A percentile compares a stretch with the other conserved stretches of the same genome.
phyloP scores from a whole-genome alignment of 345 rosid genomes.

The Citrus australasica region DNA sequence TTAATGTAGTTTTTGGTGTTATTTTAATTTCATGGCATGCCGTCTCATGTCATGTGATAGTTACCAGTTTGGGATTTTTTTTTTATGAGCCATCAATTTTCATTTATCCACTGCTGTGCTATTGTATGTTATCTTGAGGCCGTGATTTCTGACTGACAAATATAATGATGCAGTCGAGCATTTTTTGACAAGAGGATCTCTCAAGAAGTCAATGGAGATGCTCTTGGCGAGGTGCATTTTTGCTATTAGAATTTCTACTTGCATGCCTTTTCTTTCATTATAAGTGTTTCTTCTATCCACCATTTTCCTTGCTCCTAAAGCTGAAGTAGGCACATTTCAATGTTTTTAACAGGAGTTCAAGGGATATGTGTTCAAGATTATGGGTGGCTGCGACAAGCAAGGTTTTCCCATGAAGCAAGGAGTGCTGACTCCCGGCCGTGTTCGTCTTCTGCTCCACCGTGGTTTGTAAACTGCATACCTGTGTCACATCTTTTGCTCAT shows the following conservation, averaged over 20 bases:
- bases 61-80: neutral
- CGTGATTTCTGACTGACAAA: neutral
- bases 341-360: constrained; percentile 56
- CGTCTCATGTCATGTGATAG: neutral
- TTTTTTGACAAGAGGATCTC: constrained; percentile 87
- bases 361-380: constrained; percentile 82
- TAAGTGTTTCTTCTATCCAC: neutral
- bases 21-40: neutral
- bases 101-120: neutral
- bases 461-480: constrained; percentile 28
- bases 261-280: neutral
- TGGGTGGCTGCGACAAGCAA: constrained; percentile 93
- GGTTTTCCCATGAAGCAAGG: constrained; percentile 96
- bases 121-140: neutral
- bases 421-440: constrained; percentile 81
- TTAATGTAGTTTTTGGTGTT: neutral
- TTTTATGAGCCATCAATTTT: neutral
- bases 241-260: neutral
- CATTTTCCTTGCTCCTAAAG: neutral
- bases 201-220: constrained; percentile 79
- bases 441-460: constrained; percentile 75
- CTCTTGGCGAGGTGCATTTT: constrained; percentile 63
- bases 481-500: too few species aligned
- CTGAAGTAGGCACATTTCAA: neutral
- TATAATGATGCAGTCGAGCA: constrained; percentile 47